These are phyloP conservation scores for Fusarium nelsonii DNA, from an alignment of 2,329 filamentous ascomycete genomes.

Conservation along the genomic window DNA sequence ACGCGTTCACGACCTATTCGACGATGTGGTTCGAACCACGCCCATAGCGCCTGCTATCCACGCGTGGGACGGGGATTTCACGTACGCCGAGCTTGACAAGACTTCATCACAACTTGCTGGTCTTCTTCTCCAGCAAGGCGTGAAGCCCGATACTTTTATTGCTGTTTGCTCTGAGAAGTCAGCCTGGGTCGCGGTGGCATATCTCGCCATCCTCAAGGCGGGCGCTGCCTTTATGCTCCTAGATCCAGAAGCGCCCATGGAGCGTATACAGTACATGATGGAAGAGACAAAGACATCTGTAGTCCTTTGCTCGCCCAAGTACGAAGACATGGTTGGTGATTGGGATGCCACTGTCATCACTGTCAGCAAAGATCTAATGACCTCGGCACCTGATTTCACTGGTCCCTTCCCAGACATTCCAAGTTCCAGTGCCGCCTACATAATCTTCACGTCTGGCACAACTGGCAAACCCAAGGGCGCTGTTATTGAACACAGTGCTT, in stretches of 20 bases:
- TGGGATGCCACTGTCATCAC: background rate
- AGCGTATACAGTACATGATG: constrained; percentile 8
- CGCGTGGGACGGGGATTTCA: constrained; percentile 12
- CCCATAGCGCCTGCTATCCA: background rate
- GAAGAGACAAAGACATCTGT: background rate
- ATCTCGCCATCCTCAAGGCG: constrained; percentile 16
- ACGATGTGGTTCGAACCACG: background rate
- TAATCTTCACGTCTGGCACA: constrained; percentile 49
- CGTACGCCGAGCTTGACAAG: constrained; percentile 9
- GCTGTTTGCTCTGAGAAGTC: constrained; percentile 16
- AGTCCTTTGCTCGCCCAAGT: background rate
- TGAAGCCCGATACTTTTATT: constrained; percentile 4
- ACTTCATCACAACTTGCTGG: constrained; percentile 1
- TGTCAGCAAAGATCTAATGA: background rate
- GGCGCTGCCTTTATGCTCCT: constrained; percentile 10
- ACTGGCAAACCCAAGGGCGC: constrained; percentile 49
- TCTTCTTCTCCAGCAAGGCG: background rate
- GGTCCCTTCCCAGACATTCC: background rate
- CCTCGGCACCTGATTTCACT: background rate
- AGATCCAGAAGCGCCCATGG: constrained; percentile 8
- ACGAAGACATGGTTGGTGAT: background rate
- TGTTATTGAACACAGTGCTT: constrained; percentile 60
- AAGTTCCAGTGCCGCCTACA: constrained; percentile 35
- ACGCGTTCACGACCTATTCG: background rate
- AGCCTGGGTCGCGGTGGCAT: constrained; percentile 4